Percentiles rank a stretch among this genome's conserved stretches.
Conservation (phyloP, 257 asterid species). For the Jacaranda mimosifolia region DNA sequence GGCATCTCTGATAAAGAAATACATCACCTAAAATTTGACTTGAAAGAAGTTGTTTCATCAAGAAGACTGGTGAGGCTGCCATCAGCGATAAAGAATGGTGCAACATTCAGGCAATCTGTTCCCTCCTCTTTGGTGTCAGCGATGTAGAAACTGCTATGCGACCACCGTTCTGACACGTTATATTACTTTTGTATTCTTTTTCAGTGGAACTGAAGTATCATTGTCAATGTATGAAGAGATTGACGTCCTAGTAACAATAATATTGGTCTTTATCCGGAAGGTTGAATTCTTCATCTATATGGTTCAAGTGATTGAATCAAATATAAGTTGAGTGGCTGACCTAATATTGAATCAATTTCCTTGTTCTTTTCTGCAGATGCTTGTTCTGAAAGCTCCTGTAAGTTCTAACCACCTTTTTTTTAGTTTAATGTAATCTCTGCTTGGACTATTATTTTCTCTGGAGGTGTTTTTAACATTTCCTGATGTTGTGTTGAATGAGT, state of each 20-base stretch:
- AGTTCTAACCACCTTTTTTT: conserved; percentile 48
- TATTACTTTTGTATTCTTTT: conserved; percentile 31
- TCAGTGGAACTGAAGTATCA: conserved; percentile 87
- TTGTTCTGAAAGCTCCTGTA: conserved; percentile 70
- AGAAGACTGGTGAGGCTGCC: conserved; percentile 64
- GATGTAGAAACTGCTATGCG: conserved; percentile 26
- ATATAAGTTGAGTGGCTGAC: conserved; percentile 8
- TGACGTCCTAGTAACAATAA: conserved; percentile 51
- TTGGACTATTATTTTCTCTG: neutral
- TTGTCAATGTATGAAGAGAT: conserved; percentile 53
- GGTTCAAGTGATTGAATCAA: conserved; percentile 18
- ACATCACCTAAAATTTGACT: conserved; percentile 59
- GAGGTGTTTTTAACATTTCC: neutral
- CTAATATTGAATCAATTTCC: conserved; percentile 32
- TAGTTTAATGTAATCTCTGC: conserved; percentile 28
- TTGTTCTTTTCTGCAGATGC: conserved; percentile 59
- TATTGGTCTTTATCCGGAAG: conserved; percentile 65
- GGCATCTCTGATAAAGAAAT: conserved; percentile 72
- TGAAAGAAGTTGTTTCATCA: conserved; percentile 57
- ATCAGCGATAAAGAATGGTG: conserved; percentile 67
- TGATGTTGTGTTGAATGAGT: conserved; percentile 11
- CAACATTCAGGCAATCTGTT: conserved; percentile 73
- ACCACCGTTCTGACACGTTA: conserved; percentile 23
- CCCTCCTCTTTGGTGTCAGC: conserved; percentile 25
- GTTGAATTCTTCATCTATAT: conserved; percentile 50